Percentiles rank a stretch among this genome's conserved stretches.
These are phyloP conservation scores for Pseudopithomyces maydicus DNA, from an alignment of 2,329 filamentous ascomycete species.

Conservation along the genomic window DNA sequence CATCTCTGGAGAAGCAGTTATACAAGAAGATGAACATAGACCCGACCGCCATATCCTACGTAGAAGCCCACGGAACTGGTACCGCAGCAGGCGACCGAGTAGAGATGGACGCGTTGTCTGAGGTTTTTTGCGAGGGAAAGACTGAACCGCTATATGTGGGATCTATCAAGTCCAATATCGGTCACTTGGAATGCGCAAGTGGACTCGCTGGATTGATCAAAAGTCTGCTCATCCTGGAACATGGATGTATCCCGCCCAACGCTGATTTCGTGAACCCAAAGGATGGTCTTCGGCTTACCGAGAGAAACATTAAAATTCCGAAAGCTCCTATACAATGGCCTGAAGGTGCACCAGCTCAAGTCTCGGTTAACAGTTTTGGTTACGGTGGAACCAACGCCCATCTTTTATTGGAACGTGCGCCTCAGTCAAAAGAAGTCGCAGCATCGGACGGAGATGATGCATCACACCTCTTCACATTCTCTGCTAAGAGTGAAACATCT, in stretches of 20 bases:
- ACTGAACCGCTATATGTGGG: slow-evolving; percentile 14
- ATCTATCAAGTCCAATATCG: slow-evolving; percentile 44
- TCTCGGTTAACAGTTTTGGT: slow-evolving; percentile 19
- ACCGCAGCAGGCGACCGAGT: slow-evolving; percentile 50
- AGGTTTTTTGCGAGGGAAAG: not conserved
- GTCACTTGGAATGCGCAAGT: slow-evolving; percentile 46
- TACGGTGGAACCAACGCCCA: slow-evolving; percentile 22
- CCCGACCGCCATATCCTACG: slow-evolving; percentile 13
- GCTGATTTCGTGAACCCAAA: slow-evolving; percentile 14
- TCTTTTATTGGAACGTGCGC: slow-evolving; percentile 14
- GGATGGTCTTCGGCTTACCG: slow-evolving; percentile 6
- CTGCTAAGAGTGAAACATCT: not conserved
- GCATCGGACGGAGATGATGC: not conserved
- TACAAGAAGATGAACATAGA: slow-evolving; percentile 25
- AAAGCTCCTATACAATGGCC: slow-evolving; percentile 15
- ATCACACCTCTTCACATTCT: not conserved
- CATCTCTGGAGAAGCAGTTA: slow-evolving; percentile 23
- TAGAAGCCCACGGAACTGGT: slow-evolving; percentile 56
- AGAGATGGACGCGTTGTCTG: slow-evolving; percentile 12
- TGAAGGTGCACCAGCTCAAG: not conserved
- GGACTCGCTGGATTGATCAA: slow-evolving; percentile 45
- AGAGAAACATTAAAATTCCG: slow-evolving; percentile 5
- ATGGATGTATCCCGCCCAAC: slow-evolving; percentile 36
- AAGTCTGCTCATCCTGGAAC: slow-evolving; percentile 44
- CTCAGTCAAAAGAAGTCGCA: not conserved